Evolutionary conservation across 2,329 filamentous ascomycete genomes (phyloP), one percentile per base, ranked within the genome.

Genomic region (Alternaria triticina): DNA sequence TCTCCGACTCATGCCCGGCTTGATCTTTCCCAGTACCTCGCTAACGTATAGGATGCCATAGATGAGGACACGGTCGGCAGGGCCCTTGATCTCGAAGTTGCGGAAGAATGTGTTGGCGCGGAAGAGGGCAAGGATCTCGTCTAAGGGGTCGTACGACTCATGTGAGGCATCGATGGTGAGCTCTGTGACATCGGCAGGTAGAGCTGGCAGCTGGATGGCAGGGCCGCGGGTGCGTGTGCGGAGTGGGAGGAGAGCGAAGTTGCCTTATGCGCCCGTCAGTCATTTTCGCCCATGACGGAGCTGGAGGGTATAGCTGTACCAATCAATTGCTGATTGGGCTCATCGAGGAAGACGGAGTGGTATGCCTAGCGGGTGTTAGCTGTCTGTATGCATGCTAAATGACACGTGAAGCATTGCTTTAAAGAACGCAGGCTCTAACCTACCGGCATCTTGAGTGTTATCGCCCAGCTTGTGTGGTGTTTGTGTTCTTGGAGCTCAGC

Each of bases 101-200:
- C 96, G 92, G 87, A 98, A 99, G 83, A 99, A 95, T 64, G 95
- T 97, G 85, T 99, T 98, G 75, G 96, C 95, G 69, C 96, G 93
- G 87, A 98, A 99, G 54, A 98, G 88, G 12, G 90, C 87, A 59
- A 99, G 87, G 55, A 96, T 90, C 85, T 99, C 96, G 83, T 99
- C 96, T 59, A 98, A 88, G 66, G 96, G 92, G 84, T 99, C 96
- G 86, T 98, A 98, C 76, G 91, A 94, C 81, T 97, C 93, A 81
- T 89, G 90, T 80, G 96, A 93, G 54, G 94, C 91, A 80, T 97
- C 93, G 74, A 85, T 81, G 65, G 81, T 84, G 65, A 85, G 79
- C 68, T 85, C 83, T 85, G 90, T 73, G 85, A 89, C 76, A 68
- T 83, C 80, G 46, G 82, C 74, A 36, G 83, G 79, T 43, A 87